Conservation (phyloP, 345 rosid species). For the Pelargonium nanum region DNA sequence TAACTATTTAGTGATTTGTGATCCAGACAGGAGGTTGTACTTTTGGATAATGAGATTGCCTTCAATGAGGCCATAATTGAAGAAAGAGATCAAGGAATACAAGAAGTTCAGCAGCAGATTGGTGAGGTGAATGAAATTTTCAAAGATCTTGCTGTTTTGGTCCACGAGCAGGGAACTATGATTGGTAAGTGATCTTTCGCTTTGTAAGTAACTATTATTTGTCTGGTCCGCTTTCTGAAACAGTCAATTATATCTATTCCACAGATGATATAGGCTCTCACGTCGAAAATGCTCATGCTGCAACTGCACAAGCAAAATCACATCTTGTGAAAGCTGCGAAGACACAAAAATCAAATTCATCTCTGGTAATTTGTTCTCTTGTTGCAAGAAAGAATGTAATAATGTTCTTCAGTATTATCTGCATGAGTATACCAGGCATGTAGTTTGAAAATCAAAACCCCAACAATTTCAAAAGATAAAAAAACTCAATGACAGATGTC, state of each 20-base stretch:
- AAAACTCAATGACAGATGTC: too few relatives aligned
- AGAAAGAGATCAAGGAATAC: slow-evolving; percentile 91
- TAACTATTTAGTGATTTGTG: slow-evolving; percentile 9
- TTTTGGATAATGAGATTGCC: slow-evolving; percentile 80
- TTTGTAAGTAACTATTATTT: not conserved
- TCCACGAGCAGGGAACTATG: slow-evolving; percentile 87
- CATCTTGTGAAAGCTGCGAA: slow-evolving; percentile 78
- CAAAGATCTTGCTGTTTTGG: slow-evolving; percentile 86
- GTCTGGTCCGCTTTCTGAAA: not conserved
- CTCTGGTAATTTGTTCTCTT: slow-evolving; percentile 43
- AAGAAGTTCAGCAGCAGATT: slow-evolving; percentile 87
- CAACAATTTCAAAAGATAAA: not conserved
- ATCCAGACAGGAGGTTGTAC: slow-evolving; percentile 69
- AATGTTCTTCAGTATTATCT: too few relatives aligned
- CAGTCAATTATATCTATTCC: not conserved
- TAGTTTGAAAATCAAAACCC: not conserved
- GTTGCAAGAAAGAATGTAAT: not conserved
- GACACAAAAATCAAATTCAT: slow-evolving; percentile 83
- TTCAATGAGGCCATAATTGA: slow-evolving; percentile 89
- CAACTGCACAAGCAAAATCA: slow-evolving; percentile 66
- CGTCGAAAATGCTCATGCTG: slow-evolving; percentile 54
- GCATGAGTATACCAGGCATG: not conserved
- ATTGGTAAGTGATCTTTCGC: slow-evolving; percentile 38
- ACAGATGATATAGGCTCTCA: slow-evolving; percentile 82
- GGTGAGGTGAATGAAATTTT: slow-evolving; percentile 93